Percentiles rank a stretch among this genome's conserved stretches.
Evolutionary conservation across 805 yeast genomes (phyloP).

Genomic region (Torulaspora indica): DNA sequence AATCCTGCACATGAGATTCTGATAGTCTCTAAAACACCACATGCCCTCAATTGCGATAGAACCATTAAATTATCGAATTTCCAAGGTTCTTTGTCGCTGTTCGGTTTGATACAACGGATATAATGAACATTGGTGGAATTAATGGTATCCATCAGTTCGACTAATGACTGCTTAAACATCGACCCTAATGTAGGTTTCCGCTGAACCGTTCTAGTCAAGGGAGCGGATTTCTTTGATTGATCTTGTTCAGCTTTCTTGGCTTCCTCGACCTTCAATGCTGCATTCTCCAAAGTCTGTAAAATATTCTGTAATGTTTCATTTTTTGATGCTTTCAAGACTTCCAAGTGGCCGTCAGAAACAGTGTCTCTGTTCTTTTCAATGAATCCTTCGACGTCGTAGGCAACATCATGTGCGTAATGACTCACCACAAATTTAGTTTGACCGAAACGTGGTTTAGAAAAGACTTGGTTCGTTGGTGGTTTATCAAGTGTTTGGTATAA

Average conservation of each 20-base stretch:
- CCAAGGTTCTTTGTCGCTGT: conserved; percentile 92
- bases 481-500: conserved; percentile 81
- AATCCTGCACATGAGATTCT: conserved; percentile 96
- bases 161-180: conserved; percentile 85
- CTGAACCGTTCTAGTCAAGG: conserved; percentile 44
- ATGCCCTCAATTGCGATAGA: conserved; percentile 91
- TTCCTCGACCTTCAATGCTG: conserved; percentile 44
- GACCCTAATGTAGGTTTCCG: conserved; percentile 93
- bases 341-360: conserved; percentile 91
- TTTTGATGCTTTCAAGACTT: conserved; percentile 65
- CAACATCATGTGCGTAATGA: conserved; percentile 92
- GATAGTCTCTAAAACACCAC: conserved; percentile 97
- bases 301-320: conserved; percentile 64
- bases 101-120: conserved; percentile 96
- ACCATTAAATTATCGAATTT: conserved; percentile 94
- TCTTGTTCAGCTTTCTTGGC: conserved; percentile 33
- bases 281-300: conserved; percentile 58
- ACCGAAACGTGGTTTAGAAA: conserved; percentile 93
- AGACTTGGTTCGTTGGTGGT: conserved; percentile 67
- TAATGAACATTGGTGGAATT: conserved; percentile 94
- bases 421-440: conserved; percentile 83
- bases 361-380: conserved; percentile 96
- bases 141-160: conserved; percentile 88
- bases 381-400: conserved; percentile 89
- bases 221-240: conserved; percentile 37